Evolutionary conservation across 768 basidiomycete species (phyloP), one percentile per base, ranked within the genome.

Genomic region (Tricholoma flavovirens): DNA sequence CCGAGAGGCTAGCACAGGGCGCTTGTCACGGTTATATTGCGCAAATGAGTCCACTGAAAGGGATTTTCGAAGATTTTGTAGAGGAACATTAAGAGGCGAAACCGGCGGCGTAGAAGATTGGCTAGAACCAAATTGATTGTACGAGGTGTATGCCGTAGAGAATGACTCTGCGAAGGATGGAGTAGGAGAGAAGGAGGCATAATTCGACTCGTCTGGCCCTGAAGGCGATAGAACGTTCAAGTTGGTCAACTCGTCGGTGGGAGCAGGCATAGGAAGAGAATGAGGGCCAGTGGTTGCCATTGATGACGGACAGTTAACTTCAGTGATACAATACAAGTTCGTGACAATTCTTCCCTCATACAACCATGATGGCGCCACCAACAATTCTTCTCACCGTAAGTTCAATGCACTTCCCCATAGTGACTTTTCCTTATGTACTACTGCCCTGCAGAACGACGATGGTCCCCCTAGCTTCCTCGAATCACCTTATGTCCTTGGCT

Each of bases 21-120:
- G 56, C 49, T 67, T 67, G 42, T 76, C 73, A 60, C 72, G 73
- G 61, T 71, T 69, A 64, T 74, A 74, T 33, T 72, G 73, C 49
- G 81, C 77, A 67, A 90, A 86, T 9, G 89, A 90, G 69, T 90
- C 89, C 57, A 84, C 87, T 19, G 89, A 90, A 57, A 87, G 70
- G 26, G 88, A 86, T 73, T 90, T 90, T 63, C 87, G 80, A 54
- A 90, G 78, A 57, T 65, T 69, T 46, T 74, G 71, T 19, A 74
- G 64, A 19, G 73, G 69, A 43, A 64, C 57, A 54, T 70, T 66
- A 53, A 71, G 65, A 35, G 70, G 63, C 26, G 65, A 56, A 45
- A 57, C 58, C 50, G 56, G 65, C 32, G 33, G 73, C 56, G 54
- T 64, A 56, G 54, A 64, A 61, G 21, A 55, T 42, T 26, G 60